Conservation (phyloP, 345 rosid species). For the Arabis hirsuta region DNA sequence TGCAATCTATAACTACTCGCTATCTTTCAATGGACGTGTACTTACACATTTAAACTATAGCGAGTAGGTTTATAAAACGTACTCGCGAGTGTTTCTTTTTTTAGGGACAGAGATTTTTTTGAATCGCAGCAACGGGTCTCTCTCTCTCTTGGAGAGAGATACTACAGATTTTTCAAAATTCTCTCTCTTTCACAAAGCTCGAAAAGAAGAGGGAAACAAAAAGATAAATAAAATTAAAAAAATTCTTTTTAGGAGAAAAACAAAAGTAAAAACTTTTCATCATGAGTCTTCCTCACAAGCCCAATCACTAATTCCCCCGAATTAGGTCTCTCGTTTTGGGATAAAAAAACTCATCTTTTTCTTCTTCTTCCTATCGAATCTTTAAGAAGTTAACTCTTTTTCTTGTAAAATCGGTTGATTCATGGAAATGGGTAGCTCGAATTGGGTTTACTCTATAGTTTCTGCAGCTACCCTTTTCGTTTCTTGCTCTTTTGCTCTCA, state of each 20-base stretch:
- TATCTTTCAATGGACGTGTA: not conserved
- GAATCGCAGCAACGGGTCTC: slow-evolving; percentile 41
- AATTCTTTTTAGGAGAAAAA: slow-evolving; percentile 38
- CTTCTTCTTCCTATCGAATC: slow-evolving; percentile 3
- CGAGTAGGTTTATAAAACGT: not conserved
- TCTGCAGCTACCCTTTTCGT: slow-evolving; percentile 35
- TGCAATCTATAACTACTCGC: not conserved
- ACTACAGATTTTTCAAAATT: slow-evolving; percentile 36
- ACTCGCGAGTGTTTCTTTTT: slow-evolving; percentile 5
- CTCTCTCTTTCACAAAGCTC: slow-evolving; percentile 36
- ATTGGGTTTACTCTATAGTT: slow-evolving; percentile 26
- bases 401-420: not conserved
- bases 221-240: not conserved
- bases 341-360: slow-evolving; percentile 24
- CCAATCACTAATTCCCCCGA: slow-evolving; percentile 24
- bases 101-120: not conserved
- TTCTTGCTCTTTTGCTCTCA: slow-evolving; percentile 40
- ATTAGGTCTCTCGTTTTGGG: slow-evolving; percentile 27
- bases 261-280: slow-evolving; percentile 41
- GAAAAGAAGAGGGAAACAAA: slow-evolving; percentile 47
- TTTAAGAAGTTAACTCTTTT: not conserved
- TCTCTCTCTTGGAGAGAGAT: not conserved
- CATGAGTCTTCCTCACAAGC: slow-evolving; percentile 31
- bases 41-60: not conserved
- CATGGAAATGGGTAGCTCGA: slow-evolving; percentile 21